phyloP scores from a whole-genome alignment of 371 early-diverging fungal species.

The Haplosporangium sp. region DNA sequence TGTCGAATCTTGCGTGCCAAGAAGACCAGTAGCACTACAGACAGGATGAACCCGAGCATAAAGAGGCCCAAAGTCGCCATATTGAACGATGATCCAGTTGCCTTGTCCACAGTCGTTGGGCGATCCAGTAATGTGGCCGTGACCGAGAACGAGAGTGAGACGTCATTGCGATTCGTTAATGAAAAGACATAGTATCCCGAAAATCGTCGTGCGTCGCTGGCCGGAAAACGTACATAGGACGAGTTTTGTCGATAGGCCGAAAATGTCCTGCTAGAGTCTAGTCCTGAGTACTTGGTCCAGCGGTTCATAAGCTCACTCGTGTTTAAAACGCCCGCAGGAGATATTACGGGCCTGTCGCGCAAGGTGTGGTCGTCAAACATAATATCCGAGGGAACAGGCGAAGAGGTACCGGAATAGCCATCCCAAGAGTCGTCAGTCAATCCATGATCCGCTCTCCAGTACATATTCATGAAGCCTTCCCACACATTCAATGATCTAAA shows the following conservation, averaged over 20 bases:
- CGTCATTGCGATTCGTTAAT: constrained; percentile 32
- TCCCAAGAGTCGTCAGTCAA: constrained; percentile 40
- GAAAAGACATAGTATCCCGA: constrained; percentile 54
- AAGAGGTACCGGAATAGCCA: constrained; percentile 2
- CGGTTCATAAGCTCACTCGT: constrained; percentile 44
- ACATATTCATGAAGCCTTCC: constrained; percentile 56
- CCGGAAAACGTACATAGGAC: constrained; percentile 36
- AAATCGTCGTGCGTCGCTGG: constrained; percentile 42
- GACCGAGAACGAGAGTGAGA: constrained; percentile 27
- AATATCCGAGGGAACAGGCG: constrained; percentile 18
- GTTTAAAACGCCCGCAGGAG: constrained; percentile 19
- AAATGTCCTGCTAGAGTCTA: constrained; percentile 16
- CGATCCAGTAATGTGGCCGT: constrained; percentile 34
- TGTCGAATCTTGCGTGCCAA: constrained; percentile 52
- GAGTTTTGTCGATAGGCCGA: constrained; percentile 21
- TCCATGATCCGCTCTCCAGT: constrained; percentile 50
- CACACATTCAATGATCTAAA: constrained; percentile 51
- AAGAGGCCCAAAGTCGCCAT: constrained; percentile 50
- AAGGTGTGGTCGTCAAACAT: not conserved
- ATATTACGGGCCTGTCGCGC: constrained; percentile 26
- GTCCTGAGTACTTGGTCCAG: constrained; percentile 41
- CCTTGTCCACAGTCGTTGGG: constrained; percentile 22
- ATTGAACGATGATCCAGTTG: constrained; percentile 22
- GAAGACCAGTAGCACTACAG: constrained; percentile 26
- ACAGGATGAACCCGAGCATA: constrained; percentile 43